Evolutionary conservation across 805 yeast species (phyloP), one percentile per base, ranked within the genome.

Genomic region (Myxozyma kluyveri): DNA sequence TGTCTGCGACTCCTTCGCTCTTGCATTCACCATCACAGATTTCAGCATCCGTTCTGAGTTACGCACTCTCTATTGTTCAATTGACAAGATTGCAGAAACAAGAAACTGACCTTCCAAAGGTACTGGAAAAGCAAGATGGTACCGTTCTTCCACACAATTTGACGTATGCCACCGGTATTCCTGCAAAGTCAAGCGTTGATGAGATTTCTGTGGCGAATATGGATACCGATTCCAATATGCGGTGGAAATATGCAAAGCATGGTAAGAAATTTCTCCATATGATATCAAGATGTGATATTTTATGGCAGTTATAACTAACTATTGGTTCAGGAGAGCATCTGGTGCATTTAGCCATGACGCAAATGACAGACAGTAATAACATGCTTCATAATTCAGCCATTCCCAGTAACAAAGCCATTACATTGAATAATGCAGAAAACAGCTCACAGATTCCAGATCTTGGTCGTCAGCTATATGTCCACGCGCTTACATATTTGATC

Each of bases 401-500:
- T 21, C 37, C 37, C 3, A 12, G 9, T 21, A 22, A 45, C 33
- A 9, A 22, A 14, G 33, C 47, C n/a, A 32, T 31, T 37, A 35
- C 19, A 17, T 9, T 21, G n/a, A 27, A 3, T 6, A 17, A 24
- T 18, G 18, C 19, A 5, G 41, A 38, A 10, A 33, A 21, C 29
- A 18, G 17, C 3, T 6, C 27, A 9, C n/a, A n/a, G n/a, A n/a
- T n/a, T 18, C 24, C 37, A 5, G 52, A 29, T 1, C 33, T 51
- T 7, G 41, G 53, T 22, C 21, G 56, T n/a, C 56, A 51, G 43
- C 46, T 54, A 3, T 51, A 47, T 17, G 40, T 54, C 12, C 49
- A 48, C 26, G 50, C 53, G 3, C 19, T 54, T 21, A 48, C 46
- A 3, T 47, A 47, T 35, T 45, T 54, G 2, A 42, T 54, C 14